phyloP scores from a whole-genome alignment of 257 asterid genomes.

The Gynochthodes officinalis region DNA sequence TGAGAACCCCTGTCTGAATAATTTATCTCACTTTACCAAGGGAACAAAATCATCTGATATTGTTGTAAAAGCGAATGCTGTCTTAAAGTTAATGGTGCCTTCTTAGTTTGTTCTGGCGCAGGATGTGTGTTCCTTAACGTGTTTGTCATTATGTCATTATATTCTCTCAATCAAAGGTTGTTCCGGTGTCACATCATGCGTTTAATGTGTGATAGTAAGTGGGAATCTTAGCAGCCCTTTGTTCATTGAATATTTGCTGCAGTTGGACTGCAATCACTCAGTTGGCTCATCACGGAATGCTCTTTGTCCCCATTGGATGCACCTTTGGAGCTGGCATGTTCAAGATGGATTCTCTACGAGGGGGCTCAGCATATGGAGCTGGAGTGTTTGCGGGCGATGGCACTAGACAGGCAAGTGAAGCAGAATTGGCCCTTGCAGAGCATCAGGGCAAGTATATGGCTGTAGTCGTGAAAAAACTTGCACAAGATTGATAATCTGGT shows the following conservation, averaged over 20 bases:
- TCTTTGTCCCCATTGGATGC: slow-evolving; percentile 77
- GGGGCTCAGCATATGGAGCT: slow-evolving; percentile 52
- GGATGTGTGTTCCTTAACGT: neutral
- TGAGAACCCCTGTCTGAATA: no score
- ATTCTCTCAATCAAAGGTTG: neutral
- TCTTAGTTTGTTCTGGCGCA: neutral
- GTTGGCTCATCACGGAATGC: slow-evolving; percentile 81
- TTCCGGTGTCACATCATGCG: neutral
- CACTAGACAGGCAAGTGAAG: slow-evolving; percentile 36
- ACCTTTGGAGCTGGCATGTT: slow-evolving; percentile 86
- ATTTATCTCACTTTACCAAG: neutral
- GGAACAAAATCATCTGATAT: neutral
- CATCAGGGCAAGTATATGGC: slow-evolving; percentile 56
- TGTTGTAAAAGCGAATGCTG: no score
- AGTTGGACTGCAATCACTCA: slow-evolving; percentile 88
- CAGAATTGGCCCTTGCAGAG: slow-evolving; percentile 41
- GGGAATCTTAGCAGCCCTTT: neutral
- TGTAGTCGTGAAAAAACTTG: slow-evolving; percentile 30
- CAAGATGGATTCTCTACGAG: slow-evolving; percentile 63
- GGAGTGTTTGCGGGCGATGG: slow-evolving; percentile 51
- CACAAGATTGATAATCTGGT: slow-evolving; percentile 14
- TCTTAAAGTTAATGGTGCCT: neutral
- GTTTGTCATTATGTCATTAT: neutral
- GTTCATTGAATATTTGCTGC: slow-evolving; percentile 9
- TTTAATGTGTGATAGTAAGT: neutral